Evolutionary conservation across 106 monocot genomes (phyloP).

Genomic region (Dendrobium officinale): DNA sequence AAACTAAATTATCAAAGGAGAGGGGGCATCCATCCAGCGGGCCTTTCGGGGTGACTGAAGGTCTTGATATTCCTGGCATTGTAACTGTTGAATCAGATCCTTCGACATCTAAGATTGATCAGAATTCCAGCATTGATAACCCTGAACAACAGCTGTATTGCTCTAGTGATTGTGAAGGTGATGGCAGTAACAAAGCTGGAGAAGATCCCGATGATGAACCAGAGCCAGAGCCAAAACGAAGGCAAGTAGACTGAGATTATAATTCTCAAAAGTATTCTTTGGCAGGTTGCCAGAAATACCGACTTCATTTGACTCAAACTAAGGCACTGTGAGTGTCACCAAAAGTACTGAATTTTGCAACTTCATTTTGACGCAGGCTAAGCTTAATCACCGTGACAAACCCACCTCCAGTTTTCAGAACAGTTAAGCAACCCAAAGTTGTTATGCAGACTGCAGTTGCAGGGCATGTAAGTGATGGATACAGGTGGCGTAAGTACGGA

Average conservation of each 20-base stretch:
- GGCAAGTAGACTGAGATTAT: conserved; percentile 28
- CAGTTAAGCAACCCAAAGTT: conserved; percentile 63
- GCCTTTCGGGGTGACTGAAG: conserved; percentile 11
- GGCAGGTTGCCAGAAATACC: background rate
- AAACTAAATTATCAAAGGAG: conserved; percentile 7
- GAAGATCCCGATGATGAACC: conserved; percentile 40
- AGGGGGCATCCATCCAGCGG: conserved; percentile 7
- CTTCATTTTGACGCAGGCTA: conserved; percentile 25
- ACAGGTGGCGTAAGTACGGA: conserved; percentile 96
- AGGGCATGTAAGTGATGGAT: conserved; percentile 68
- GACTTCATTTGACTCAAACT: conserved; percentile 5
- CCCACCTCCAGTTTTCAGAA: conserved; percentile 38
- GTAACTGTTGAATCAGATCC: conserved; percentile 14
- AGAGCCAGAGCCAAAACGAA: conserved; percentile 61
- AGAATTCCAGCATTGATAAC: conserved; percentile 18
- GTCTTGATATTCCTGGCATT: conserved; percentile 5
- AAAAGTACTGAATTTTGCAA: background rate
- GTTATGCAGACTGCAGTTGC: conserved; percentile 46
- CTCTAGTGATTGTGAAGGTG: conserved; percentile 94
- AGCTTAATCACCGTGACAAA: conserved; percentile 24
- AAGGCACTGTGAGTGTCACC: background rate
- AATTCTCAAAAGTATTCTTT: background rate
- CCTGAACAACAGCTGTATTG: conserved; percentile 37
- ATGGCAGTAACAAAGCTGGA: conserved; percentile 39
- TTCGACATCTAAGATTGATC: conserved; percentile 9